phyloP scores from a whole-genome alignment of 2,329 filamentous ascomycete species.

The Fusarium annulatum region DNA sequence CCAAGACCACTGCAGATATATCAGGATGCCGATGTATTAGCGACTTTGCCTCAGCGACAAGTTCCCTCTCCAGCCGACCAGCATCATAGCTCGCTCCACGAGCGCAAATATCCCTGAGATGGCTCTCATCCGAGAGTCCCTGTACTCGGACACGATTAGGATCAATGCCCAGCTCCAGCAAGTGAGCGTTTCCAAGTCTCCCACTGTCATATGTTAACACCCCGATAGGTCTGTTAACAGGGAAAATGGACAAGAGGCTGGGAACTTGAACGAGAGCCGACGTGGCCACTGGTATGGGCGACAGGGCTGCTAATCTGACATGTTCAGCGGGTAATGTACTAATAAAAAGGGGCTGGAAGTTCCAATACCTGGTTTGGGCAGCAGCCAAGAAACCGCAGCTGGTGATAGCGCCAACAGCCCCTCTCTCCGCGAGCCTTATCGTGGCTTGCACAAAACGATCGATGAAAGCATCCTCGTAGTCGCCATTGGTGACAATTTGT shows the following conservation, averaged over 20 bases:
- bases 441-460: constrained; percentile 51
- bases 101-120: constrained; percentile 34
- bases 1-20: constrained; percentile 42
- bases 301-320: constrained; percentile 45
- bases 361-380: constrained; percentile 47
- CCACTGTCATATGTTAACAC: constrained; percentile 49
- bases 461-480: constrained; percentile 49
- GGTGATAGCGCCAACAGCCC: constrained; percentile 52
- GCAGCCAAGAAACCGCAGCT: constrained; percentile 55
- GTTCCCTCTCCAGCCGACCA: constrained; percentile 33
- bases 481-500: constrained; percentile 45
- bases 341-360: neutral
- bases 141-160: constrained; percentile 33
- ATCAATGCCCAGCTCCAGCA: constrained; percentile 39
- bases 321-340: neutral
- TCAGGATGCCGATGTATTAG: constrained; percentile 30
- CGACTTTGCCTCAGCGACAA: constrained; percentile 29
- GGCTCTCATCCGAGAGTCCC: constrained; percentile 39
- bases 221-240: constrained; percentile 41
- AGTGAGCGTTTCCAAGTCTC: constrained; percentile 37
- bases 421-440: constrained; percentile 46
- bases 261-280: constrained; percentile 52
- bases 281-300: constrained; percentile 51
- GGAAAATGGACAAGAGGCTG: constrained; percentile 44
- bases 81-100: constrained; percentile 33